Evolutionary conservation across 2,329 filamentous ascomycete species (phyloP), one percentile per base, ranked within the genome.

Genomic region (Hymenoscyphus fructigenus): DNA sequence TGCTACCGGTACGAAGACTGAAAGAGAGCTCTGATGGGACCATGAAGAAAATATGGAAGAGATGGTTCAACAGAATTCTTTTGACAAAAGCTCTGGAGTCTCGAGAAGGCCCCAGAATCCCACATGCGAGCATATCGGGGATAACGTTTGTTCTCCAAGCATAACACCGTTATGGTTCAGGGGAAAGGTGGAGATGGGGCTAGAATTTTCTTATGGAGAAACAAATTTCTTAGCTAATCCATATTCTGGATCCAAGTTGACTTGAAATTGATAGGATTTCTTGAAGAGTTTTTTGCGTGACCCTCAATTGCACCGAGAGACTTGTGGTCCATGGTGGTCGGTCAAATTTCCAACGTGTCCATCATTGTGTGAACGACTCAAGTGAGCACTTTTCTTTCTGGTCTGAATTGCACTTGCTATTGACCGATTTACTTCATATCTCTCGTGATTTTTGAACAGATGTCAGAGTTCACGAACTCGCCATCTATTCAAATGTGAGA

Each of bases 1-100:
- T 75, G 74, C 57, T 75, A 75, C 67, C 59, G 38, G 44, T 75
- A 75, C 56, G 64, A 60, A 50, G 44, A 50, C 20, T 50, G 44
- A 50, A 23, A 15, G 6, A 3, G 9, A 50, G 3, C 0, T 50
- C 26, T 2, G 5, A 26, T 20, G n/a, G 41, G 15, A 7, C n/a
- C 17, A 3, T 50, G 20, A 23, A 12, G 20, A 2, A 10, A 20
- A 23, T 50, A 10, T 50, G 3, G 20, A 2, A 50, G 10, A 36
- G 14, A 12, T 36, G 34, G 34, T 12, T 12, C 1, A 14, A 5
- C 1, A 12, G 34, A 14, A 12, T 36, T 1, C 9, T 14, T 36
- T 36, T 36, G 34, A 9, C 34, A 36, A 36, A 36, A 36, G 12
- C 9, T 14, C 34, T 36, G 34, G 34, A 36, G 34, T 36, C 34